Base-by-base conservation (phyloP, 2,329 filamentous ascomycete species). In the Pestalotiopsis sp. region DNA sequence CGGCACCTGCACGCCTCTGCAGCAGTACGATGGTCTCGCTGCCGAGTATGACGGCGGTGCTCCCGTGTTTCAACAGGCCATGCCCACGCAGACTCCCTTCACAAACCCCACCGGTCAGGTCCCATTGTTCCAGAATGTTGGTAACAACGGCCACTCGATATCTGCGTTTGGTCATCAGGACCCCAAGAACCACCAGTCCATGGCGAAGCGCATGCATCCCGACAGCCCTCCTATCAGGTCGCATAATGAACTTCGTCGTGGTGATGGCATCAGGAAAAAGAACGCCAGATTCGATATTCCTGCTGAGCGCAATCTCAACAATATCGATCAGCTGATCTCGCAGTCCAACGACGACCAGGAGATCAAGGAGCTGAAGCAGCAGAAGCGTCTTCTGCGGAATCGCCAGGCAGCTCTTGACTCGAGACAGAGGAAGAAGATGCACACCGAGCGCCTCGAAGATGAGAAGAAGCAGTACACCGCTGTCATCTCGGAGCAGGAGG, bases 211-310 rank as follows among this genome's bases (percentile, higher is more conserved):
- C 74, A 90, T 92, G 85, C 86, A 83, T 41, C 87, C 90, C 57
- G 88, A 88, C 78, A 95, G 89, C 80, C 89, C 93, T 36, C 85
- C 88, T 67, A 88, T 92, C 80, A 89, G 90, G 77, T 92, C 88
- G 74, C 92, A 93, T 83, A 94, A 94, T 70, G 91, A 95, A 67
- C 85, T 93, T 80, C 87, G 90, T 71, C 88, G 93, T 74, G 90
- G 93, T 68, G 94, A 97, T 74, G 94, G 96, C 70, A 97, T 98
- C 81, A 90, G 96, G 76, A 99, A 99, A 90, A 98, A 98, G 92
- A 99, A 98, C 78, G 94, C 95, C 72, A 92, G 95, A 74, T 98
- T 98, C 81, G 95, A 98, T 77, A 99, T 99, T 74, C 96, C 96
- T 11, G 91, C 93, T 59, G 96, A 98, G 83, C 90, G 95, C 71